Evolutionary conservation across 495 filamentous ascomycete genomes (phyloP), one percentile per base, ranked within the genome.

Genomic region (Podospora australis): DNA sequence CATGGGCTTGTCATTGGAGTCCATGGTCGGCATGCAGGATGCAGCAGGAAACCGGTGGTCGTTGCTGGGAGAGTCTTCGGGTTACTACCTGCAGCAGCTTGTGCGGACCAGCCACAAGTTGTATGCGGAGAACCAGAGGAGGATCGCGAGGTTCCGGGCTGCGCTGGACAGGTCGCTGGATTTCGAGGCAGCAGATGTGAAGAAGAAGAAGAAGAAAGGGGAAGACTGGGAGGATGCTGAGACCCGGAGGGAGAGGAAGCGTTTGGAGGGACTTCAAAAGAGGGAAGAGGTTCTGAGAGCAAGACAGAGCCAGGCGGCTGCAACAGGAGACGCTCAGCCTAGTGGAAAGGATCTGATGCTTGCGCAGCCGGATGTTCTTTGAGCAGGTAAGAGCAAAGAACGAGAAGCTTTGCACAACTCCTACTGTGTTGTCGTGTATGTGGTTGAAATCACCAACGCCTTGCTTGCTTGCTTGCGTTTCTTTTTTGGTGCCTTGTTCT

Each of bases 1-100:
- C 2, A 80, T 82, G 57, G 90, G 90, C 0, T 69, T 96, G 7
- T 75, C 77, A 1, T 78, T 96, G 42, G 88, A 95, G 60, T 84
- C 82, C 1, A 65, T 95, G 24, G 77, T 96, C 21, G 90, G 86
- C 0, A 75, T 77, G 46, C 57, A 75, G 20, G 56, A 65, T 8
- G 38, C 63, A 9, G 49, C 6, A 41, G 59, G 11, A 66, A 67
- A 39, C 59, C 65, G 9, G 55, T 72, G 8, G 80, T 84, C 0
- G 63, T 73, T 0, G 69, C 81, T 44, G 68, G 64, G 5, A n/a
- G n/a, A n/a, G n/a, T n/a, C n/a, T n/a, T n/a, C n/a, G n/a, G n/a
- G n/a, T n/a, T n/a, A n/a, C n/a, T 82, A 88, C 57, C 68, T 95
- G 10, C 64, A 66, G 20, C 78, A 73, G 54, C 64, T 96, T 8